phyloP scores from a whole-genome alignment of 495 filamentous ascomycete genomes.

The Cetradonia linearis region DNA sequence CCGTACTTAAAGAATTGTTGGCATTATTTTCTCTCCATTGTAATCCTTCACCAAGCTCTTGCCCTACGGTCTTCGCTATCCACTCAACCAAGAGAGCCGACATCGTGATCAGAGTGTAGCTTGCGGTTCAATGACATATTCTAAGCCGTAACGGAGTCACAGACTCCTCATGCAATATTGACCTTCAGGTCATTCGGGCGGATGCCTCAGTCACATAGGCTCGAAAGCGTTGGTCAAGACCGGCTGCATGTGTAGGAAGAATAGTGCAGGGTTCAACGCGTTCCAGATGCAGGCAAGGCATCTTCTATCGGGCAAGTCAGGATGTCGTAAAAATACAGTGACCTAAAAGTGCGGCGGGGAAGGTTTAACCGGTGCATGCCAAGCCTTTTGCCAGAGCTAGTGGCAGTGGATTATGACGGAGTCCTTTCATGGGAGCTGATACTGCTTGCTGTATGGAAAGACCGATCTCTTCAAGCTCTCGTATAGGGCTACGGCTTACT shows the following conservation, averaged over 20 bases:
- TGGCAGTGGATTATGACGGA: not conserved
- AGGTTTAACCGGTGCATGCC: conserved; percentile 8
- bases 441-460: not conserved
- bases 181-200: not conserved
- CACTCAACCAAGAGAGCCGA: conserved; percentile 7
- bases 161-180: conserved; percentile 7
- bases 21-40: conserved; percentile 14
- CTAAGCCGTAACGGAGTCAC: conserved; percentile 10
- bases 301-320: not conserved
- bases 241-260: not conserved
- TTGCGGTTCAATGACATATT: conserved; percentile 13
- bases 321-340: not conserved
- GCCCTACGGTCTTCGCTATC: conserved; percentile 2
- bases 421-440: not conserved
- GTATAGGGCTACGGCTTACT: not conserved
- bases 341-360: not conserved
- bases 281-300: not conserved
- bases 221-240: not conserved
- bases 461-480: not conserved
- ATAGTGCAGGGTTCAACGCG: not conserved
- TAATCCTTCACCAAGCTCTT: conserved; percentile 14
- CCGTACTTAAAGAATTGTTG: conserved; percentile 11
- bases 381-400: conserved; percentile 6
- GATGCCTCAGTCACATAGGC: too few relatives aligned
- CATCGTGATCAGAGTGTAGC: not conserved